Percentiles rank a stretch among this genome's conserved stretches.
Conservation (phyloP, 495 filamentous ascomycete species). For the Neurospora tetrasperma region DNA sequence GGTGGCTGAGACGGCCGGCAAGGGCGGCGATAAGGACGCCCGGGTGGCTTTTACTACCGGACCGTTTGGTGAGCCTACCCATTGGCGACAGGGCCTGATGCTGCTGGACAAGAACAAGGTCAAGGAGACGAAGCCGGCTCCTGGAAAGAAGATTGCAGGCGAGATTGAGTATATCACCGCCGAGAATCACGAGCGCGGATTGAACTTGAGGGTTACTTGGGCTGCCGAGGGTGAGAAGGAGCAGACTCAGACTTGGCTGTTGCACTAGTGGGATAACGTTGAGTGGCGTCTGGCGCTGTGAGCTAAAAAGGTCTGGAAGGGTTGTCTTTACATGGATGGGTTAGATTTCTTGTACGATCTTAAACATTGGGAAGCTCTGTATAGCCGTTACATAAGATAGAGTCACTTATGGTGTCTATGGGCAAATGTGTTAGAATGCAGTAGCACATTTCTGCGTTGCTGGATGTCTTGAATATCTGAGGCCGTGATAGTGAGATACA, state of each 20-base stretch:
- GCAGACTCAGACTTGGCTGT: constrained; percentile 34
- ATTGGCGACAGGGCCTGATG: constrained; percentile 77
- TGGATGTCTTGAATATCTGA: background rate
- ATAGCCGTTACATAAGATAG: background rate
- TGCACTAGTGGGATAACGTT: constrained; percentile 17
- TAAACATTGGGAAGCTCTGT: background rate
- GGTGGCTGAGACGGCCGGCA: constrained; percentile 20
- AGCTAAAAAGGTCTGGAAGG: background rate
- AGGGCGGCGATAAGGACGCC: constrained; percentile 22
- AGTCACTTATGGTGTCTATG: background rate
- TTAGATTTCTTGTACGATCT: background rate
- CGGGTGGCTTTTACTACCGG: constrained; percentile 66
- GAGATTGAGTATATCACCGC: constrained; percentile 37
- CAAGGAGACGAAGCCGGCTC: constrained; percentile 14
- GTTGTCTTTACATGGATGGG: background rate
- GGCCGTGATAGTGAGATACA: background rate
- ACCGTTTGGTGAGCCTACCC: constrained; percentile 65
- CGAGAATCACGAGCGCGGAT: constrained; percentile 37
- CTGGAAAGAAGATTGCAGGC: constrained; percentile 28
- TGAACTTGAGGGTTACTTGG: constrained; percentile 37
- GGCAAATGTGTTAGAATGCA: background rate
- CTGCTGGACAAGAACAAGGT: constrained; percentile 28
- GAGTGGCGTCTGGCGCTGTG: background rate
- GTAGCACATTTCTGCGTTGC: background rate
- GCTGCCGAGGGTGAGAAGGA: constrained; percentile 19